phyloP scores from a whole-genome alignment of 2,329 filamentous ascomycete species.

The Paracamarosporium sp. region DNA sequence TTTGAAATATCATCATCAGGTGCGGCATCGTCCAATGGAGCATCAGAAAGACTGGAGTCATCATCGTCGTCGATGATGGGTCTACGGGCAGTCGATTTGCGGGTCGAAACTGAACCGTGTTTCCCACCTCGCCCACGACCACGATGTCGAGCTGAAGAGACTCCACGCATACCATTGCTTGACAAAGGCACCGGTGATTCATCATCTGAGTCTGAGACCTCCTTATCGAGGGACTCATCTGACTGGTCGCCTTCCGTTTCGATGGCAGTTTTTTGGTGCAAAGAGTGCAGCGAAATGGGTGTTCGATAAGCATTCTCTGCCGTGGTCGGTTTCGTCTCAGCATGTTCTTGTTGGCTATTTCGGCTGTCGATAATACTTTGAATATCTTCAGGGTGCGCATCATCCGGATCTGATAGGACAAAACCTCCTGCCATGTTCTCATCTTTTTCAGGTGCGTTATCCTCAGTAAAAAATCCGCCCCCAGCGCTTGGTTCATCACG shows the following conservation, averaged over 20 bases:
- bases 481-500: slow-evolving; percentile 33
- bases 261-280: slow-evolving; percentile 25
- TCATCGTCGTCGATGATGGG: slow-evolving; percentile 13
- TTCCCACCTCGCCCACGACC: slow-evolving; percentile 23
- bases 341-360: slow-evolving; percentile 21
- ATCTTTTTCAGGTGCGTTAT: slow-evolving; percentile 33
- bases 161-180: slow-evolving; percentile 3
- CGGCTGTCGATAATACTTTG: slow-evolving; percentile 39
- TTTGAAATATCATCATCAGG: neutral
- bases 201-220: slow-evolving; percentile 44
- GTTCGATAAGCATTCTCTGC: slow-evolving; percentile 28
- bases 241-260: slow-evolving; percentile 7
- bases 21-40: slow-evolving; percentile 1
- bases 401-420: slow-evolving; percentile 45
- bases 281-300: slow-evolving; percentile 46
- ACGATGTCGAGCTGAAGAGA: slow-evolving; percentile 11
- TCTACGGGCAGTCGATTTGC: slow-evolving; percentile 1
- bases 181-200: neutral
- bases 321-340: neutral
- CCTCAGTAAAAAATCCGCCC: slow-evolving; percentile 19
- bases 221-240: slow-evolving; percentile 41
- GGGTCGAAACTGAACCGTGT: slow-evolving; percentile 11
- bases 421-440: slow-evolving; percentile 45
- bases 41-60: slow-evolving; percentile 10
- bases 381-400: slow-evolving; percentile 31